These are phyloP conservation scores for Irpex sp. DNA, from an alignment of 1,284 basidiomycete species.

Conservation along the genomic window DNA sequence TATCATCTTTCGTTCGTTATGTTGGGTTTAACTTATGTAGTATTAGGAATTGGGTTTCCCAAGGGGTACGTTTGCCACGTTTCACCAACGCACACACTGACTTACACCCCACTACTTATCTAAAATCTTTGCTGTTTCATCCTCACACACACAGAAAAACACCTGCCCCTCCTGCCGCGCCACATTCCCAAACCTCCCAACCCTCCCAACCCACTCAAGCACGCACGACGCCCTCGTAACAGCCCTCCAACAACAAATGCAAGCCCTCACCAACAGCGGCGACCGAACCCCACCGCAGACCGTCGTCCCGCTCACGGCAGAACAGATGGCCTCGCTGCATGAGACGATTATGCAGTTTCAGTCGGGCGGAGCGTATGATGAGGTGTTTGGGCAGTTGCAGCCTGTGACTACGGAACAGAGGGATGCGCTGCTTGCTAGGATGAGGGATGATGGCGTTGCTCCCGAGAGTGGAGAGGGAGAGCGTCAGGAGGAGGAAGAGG, in stretches of 20 bases:
- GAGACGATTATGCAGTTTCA: slow-evolving; percentile 9
- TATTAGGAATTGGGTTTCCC: slow-evolving; percentile 60
- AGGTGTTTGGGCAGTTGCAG: not conserved
- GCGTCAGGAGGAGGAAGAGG: slow-evolving; percentile 16
- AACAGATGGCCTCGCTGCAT: slow-evolving; percentile 9
- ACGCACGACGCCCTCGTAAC: not conserved
- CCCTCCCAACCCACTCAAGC: not conserved
- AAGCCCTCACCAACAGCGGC: not conserved
- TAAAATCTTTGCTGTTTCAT: no score
- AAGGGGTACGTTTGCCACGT: slow-evolving; percentile 39
- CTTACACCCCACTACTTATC: no score
- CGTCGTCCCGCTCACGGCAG: slow-evolving; percentile 1
- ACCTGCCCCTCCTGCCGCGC: not conserved
- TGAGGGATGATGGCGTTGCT: no score
- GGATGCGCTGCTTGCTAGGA: no score
- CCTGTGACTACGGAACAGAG: no score
- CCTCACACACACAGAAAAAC: not conserved
- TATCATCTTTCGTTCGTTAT: not conserved
- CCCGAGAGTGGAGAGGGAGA: not conserved
- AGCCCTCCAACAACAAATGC: not conserved
- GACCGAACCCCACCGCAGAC: not conserved
- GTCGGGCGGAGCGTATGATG: not conserved
- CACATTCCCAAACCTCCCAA: not conserved
- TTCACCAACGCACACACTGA: no score
- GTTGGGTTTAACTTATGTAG: slow-evolving; percentile 28